phyloP scores from a whole-genome alignment of 2,329 filamentous ascomycete genomes.

The Pyrenophora teres region DNA sequence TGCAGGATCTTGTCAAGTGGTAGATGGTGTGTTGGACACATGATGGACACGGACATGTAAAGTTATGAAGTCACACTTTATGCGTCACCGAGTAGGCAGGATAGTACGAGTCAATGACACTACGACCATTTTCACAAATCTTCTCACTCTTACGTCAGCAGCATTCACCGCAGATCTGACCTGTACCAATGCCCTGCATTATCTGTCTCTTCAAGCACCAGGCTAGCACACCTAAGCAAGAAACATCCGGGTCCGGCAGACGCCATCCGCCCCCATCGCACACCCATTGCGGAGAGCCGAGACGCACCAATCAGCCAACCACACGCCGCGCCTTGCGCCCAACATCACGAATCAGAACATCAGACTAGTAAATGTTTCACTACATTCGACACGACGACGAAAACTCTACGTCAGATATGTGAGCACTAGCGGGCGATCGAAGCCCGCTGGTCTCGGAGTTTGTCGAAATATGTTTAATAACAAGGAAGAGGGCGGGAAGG shows the following conservation, averaged over 20 bases:
- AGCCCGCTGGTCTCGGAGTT: too few species aligned
- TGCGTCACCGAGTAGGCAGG: too few species aligned
- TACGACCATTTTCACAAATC: too few species aligned
- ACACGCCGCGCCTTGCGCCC: too few species aligned
- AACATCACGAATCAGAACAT: neutral
- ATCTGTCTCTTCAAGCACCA: neutral
- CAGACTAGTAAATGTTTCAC: neutral
- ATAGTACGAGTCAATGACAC: too few species aligned
- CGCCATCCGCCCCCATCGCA: too few species aligned
- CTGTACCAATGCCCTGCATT: neutral
- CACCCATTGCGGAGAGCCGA: constrained; percentile 5
- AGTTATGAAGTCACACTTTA: too few species aligned
- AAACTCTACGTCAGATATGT: constrained; percentile 3
- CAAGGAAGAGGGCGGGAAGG: too few species aligned
- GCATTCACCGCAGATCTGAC: too few species aligned
- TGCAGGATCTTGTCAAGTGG: constrained; percentile 53
- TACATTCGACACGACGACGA: neutral
- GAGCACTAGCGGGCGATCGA: neutral
- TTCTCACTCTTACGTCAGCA: too few species aligned
- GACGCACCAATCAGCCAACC: neutral
- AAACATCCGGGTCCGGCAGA: neutral
- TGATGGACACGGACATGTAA: too few species aligned
- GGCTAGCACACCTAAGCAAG: neutral
- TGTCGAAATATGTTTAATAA: too few species aligned
- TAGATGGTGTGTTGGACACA: neutral